Evolutionary conservation across 169 alveolate genomes (phyloP), one percentile per base, ranked within the genome.

Genomic region (Cryptosporidium sp.): DNA sequence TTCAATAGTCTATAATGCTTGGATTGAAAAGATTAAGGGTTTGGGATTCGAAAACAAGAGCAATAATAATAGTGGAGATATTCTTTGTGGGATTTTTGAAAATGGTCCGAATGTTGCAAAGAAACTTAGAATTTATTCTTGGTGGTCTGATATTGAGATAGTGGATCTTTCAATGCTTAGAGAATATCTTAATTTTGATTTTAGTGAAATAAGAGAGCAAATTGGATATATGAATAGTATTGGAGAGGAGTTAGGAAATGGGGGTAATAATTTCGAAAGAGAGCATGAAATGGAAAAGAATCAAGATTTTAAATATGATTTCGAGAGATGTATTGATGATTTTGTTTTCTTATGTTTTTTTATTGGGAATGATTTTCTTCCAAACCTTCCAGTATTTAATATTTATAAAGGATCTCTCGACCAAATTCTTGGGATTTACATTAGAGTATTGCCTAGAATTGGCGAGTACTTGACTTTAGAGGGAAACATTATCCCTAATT

Each of bases 291-390:
- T 41, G 48, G 12, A 41, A 9, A 41, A 41, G 14, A 41, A 41
- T 41, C 14, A 33, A 18, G 55, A 58, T 10, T 89, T 92, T 71
- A 73, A 59, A 21, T 94, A 93, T 86, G 97, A 97, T 93, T 85
- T 97, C 70, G 99, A 98, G 92, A 92, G 99, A 65, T 94, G 98
- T 52, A 95, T 98, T 37, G 99, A 98, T 89, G 99, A 98, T 93
- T 96, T 98, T 89, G 97, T 97, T 4, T 97, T 97, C 74, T 93
- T 98, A 87, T 97, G 99, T 93, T 97, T 97, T 93, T 97, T 97
- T 85, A 97, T 98, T 55, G 99, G 99, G 41, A 98, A 98, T 92
- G 99, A 98, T 87, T 98, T 98, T 86, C 91, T 98, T 50, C 99
- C 99, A 1, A 97, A 97, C 84, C 92, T 98, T 69, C 99, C 98